Evolutionary conservation across 2,329 filamentous ascomycete genomes (phyloP), one percentile per base, ranked within the genome.

Genomic region (Coleophoma crateriformis): DNA sequence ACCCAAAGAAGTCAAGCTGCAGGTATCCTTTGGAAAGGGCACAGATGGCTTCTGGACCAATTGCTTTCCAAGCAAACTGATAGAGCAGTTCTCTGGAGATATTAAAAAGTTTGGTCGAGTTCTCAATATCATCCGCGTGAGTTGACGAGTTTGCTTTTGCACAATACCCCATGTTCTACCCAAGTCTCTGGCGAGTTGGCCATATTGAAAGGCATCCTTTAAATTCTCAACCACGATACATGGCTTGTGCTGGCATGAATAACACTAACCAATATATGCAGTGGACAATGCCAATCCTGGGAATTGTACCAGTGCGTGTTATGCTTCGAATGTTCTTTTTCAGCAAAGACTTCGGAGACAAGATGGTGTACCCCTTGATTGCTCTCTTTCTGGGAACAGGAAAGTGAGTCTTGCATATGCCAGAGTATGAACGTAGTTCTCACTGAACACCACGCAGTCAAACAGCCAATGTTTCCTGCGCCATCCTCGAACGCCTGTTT

Each of bases 371-470:
- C 50, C 86, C 86, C 1, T 78, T 90, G 63, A 78, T 88, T 33
- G 86, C 86, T 0, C 70, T 90, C 1, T 89, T 90, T 61, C 71
- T 90, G 0, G 86, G 86, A 0, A 89, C 86, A 0, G 85, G 45
- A 19, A 46, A 38, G 45, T 39, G 5, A n/a, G 19, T 27, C 27
- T 27, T 27, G 27, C 27, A 27, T 27, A 27, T 27, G 8, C 27
- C 27, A 7, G 27, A 27, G 27, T 27, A 10, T 10, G 27, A 27
- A 27, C 3, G 3, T 27, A 27, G 27, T 7, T 27, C 27, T 4
- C 8, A 27, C 27, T 27, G 27, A 27, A 27, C 27, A 27, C 6
- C 3, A 2, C 27, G 32, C n/a, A 44, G 41, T 56, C 83, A 87
- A 58, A 86, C 85, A 0, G 80, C 85, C 0, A 81, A 88, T 54